A percentile compares a stretch with the other conserved stretches of the same genome.
Conservation (phyloP, 2,329 filamentous ascomycete genomes). For the Colletotrichum cuscutae region DNA sequence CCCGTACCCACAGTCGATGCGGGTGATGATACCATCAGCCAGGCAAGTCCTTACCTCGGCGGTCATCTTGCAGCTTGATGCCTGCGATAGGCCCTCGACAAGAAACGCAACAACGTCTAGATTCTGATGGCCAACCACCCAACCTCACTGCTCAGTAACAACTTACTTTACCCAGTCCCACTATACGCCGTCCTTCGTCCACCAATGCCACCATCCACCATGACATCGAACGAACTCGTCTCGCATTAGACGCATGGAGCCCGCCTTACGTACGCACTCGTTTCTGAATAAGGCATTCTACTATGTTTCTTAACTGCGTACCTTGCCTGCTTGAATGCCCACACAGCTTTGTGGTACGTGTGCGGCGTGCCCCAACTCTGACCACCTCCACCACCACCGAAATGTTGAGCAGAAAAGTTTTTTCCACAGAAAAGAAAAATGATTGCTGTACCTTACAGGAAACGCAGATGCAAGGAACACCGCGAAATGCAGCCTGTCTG, state of each 20-base stretch:
- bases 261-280: conserved; percentile 28
- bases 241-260: conserved; percentile 10
- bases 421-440: conserved; percentile 3
- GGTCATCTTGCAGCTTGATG: not conserved
- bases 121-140: conserved; percentile 5
- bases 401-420: not conserved
- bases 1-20: not conserved
- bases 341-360: not conserved
- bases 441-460: conserved; percentile 22
- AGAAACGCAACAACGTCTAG: not conserved
- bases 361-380: not conserved
- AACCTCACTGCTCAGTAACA: no score
- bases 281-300: conserved; percentile 20
- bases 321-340: not conserved
- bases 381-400: not conserved
- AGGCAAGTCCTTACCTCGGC: not conserved
- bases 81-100: not conserved
- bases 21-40: conserved; percentile 25
- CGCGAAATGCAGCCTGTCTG: not conserved
- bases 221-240: conserved; percentile 25
- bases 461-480: conserved; percentile 31
- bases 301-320: not conserved
- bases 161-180: not conserved
- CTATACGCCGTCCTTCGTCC: not conserved
- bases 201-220: not conserved